Percentiles rank a stretch among this genome's conserved stretches.
These are phyloP conservation scores for Scutellaria galericulata DNA, from an alignment of 257 asterid genomes.

Conservation along the genomic window DNA sequence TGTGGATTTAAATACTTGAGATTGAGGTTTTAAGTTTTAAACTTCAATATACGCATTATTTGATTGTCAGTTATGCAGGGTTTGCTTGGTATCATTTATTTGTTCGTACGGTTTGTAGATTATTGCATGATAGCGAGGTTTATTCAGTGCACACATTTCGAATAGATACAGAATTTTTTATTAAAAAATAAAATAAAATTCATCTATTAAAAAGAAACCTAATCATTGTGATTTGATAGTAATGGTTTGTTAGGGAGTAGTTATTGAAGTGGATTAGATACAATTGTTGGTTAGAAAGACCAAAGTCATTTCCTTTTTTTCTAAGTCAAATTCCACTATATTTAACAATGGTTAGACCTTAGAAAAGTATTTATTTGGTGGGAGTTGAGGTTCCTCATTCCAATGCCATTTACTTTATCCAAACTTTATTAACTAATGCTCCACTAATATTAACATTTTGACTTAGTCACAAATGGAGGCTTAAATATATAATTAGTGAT, in stretches of 20 bases:
- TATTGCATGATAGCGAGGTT: no score
- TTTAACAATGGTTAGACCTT: constrained; percentile 24
- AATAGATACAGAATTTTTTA: no score
- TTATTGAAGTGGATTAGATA: constrained; percentile 37
- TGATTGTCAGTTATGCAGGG: no score
- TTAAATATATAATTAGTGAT: constrained; percentile 25
- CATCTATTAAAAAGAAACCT: background rate
- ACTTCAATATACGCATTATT: no score
- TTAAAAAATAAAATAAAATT: background rate
- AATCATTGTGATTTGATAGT: constrained; percentile 36
- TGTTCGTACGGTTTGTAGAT: no score
- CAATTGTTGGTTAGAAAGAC: constrained; percentile 30
- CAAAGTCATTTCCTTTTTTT: constrained; percentile 27
- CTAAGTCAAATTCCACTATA: constrained; percentile 33
- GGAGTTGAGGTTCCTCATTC: constrained; percentile 40
- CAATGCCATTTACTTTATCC: constrained; percentile 34
- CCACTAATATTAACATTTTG: constrained; percentile 38
- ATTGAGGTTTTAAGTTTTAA: no score
- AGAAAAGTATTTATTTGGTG: constrained; percentile 26
- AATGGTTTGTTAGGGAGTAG: constrained; percentile 35
- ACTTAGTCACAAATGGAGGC: constrained; percentile 41
- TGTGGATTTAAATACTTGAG: no score
- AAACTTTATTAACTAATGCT: constrained; percentile 27
- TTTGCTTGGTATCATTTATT: no score
- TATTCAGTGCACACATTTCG: no score